Evolutionary conservation across 1,284 basidiomycete genomes (phyloP).

Genomic region (Stereum hirsutum): DNA sequence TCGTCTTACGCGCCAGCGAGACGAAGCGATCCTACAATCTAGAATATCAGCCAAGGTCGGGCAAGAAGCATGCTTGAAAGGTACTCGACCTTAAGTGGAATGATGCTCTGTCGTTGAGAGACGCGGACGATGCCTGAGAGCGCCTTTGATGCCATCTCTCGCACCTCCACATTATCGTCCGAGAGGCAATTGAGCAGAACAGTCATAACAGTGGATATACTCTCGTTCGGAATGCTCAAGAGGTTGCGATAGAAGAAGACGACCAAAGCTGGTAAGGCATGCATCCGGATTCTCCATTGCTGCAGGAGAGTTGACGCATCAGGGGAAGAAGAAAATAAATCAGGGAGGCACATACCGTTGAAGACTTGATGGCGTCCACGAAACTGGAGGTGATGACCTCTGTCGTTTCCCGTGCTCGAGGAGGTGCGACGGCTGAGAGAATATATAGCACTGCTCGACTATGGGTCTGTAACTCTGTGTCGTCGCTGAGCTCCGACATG

Average conservation of each 20-base stretch:
- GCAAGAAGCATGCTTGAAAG: slow-evolving; percentile 6
- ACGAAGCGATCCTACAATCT: slow-evolving; percentile 69
- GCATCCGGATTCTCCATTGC: slow-evolving; percentile 75
- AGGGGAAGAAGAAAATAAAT: not conserved
- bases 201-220: slow-evolving; percentile 68
- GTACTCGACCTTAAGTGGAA: slow-evolving; percentile 67
- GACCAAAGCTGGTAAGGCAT: slow-evolving; percentile 64
- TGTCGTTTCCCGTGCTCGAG: slow-evolving; percentile 53
- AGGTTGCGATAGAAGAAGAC: slow-evolving; percentile 87
- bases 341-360: slow-evolving; percentile 34
- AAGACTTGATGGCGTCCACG: slow-evolving; percentile 58
- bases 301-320: slow-evolving; percentile 17
- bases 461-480: slow-evolving; percentile 62
- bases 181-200: slow-evolving; percentile 75
- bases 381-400: slow-evolving; percentile 51
- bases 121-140: slow-evolving; percentile 88
- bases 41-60: slow-evolving; percentile 7
- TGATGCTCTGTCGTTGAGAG: slow-evolving; percentile 84
- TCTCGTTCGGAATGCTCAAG: slow-evolving; percentile 59
- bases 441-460: slow-evolving; percentile 70
- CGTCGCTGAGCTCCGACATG: slow-evolving; percentile 79
- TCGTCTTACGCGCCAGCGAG: slow-evolving; percentile 48
- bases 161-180: slow-evolving; percentile 91
- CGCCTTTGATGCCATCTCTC: slow-evolving; percentile 89
- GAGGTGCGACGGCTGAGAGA: slow-evolving; percentile 59